Evolutionary conservation across 306 rosid genomes (phyloP).

Genomic region (Sechiopsis laciniata): DNA sequence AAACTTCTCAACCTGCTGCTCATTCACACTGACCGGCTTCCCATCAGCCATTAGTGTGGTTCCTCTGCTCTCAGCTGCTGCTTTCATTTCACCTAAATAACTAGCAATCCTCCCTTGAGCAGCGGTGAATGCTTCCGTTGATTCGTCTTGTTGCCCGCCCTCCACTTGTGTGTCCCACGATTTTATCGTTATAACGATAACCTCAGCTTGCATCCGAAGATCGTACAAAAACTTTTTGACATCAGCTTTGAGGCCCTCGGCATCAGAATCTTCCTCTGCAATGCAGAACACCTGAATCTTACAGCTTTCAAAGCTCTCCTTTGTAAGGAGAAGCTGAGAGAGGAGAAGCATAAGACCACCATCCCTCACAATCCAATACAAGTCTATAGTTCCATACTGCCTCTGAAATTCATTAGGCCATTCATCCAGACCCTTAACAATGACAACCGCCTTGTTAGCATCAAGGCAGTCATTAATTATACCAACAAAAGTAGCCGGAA

Average conservation of each 20-base stretch:
- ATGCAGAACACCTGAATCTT: slow-evolving; percentile 98
- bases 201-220: slow-evolving; percentile 99
- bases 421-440: slow-evolving; percentile 93
- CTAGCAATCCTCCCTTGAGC: slow-evolving; percentile 61
- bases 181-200: slow-evolving; percentile 76
- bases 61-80: slow-evolving; percentile 45
- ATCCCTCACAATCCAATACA: slow-evolving; percentile 97
- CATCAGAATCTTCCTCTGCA: slow-evolving; percentile 91
- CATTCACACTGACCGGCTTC: slow-evolving; percentile 68
- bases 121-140: slow-evolving; percentile 55
- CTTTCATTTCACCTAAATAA: slow-evolving; percentile 62
- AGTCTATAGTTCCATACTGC: slow-evolving; percentile 92
- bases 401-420: slow-evolving; percentile 97
- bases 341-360: slow-evolving; percentile 99
- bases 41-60: slow-evolving; percentile 80
- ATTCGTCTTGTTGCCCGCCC: slow-evolving; percentile 67
- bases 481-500: slow-evolving; percentile 83
- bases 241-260: slow-evolving; percentile 86
- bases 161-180: slow-evolving; percentile 71
- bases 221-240: slow-evolving; percentile 92
- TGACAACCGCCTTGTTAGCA: slow-evolving; percentile 97
- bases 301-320: slow-evolving; percentile 87
- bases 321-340: slow-evolving; percentile 93
- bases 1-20: slow-evolving; percentile 88
- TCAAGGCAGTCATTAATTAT: slow-evolving; percentile 90